A percentile compares a stretch with the other conserved stretches of the same genome.
These are phyloP conservation scores for Thielaviopsis populi DNA, from an alignment of 2,329 filamentous ascomycete species.

Conservation along the genomic window DNA sequence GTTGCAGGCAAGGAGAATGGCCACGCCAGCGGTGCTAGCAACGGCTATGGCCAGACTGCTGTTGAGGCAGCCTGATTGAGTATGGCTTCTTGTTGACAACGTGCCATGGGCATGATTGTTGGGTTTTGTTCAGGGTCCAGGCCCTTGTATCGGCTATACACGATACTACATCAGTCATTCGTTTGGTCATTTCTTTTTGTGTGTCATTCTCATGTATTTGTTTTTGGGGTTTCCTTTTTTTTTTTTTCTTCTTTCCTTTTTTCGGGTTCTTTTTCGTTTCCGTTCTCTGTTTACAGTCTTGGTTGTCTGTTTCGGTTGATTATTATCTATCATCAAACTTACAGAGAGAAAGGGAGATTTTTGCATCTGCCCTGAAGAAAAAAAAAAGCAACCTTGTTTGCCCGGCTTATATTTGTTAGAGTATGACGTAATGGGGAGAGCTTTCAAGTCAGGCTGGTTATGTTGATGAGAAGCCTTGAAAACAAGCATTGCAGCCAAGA, in stretches of 20 bases:
- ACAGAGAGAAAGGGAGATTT: conserved; percentile 11
- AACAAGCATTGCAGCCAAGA: no score
- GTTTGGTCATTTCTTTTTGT: not conserved
- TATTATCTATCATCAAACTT: conserved; percentile 13
- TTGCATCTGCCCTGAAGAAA: conserved; percentile 12
- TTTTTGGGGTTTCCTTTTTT: not conserved
- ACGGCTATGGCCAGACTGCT: conserved; percentile 2
- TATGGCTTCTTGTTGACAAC: not conserved
- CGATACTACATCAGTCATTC: not conserved
- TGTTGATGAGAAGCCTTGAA: no score
- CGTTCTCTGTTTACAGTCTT: not conserved
- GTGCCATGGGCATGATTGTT: not conserved
- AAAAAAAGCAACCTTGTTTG: not conserved
- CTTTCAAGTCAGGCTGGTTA: not conserved
- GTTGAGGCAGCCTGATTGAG: conserved; percentile 10
- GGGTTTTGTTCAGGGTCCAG: not conserved
- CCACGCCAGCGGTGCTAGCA: not conserved
- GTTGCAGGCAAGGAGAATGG: conserved; percentile 13
- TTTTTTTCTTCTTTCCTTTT: conserved; percentile 6
- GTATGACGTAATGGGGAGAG: conserved; percentile 1
- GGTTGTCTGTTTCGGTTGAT: conserved; percentile 1
- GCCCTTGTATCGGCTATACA: conserved; percentile 3
- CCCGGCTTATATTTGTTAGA: not conserved
- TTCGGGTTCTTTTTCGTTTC: not conserved
- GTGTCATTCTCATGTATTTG: not conserved